A percentile compares a stretch with the other conserved stretches of the same genome.
These are phyloP conservation scores for Scutellaria barbata DNA, from an alignment of 257 asterid species.

Conservation along the genomic window DNA sequence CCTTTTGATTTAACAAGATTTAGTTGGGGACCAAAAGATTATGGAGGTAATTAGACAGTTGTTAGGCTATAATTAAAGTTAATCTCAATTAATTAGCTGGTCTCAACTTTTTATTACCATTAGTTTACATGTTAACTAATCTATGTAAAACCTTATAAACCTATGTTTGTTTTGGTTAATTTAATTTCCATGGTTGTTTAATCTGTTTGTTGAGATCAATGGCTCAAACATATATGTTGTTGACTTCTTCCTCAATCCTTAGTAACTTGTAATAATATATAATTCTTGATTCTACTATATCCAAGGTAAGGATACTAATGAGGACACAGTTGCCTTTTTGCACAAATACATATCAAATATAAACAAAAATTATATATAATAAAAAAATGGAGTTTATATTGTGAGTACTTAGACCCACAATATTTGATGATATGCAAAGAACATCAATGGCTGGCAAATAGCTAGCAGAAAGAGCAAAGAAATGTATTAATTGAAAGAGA, in stretches of 20 bases:
- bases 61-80: constrained; percentile 38
- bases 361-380: no score
- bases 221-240: background rate
- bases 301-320: no score
- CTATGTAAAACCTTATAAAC: background rate
- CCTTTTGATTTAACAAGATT: constrained; percentile 20
- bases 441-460: no score
- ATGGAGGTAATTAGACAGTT: constrained; percentile 35
- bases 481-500: constrained; percentile 21
- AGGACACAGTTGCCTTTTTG: no score
- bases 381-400: no score
- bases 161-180: background rate
- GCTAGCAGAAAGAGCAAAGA: constrained; percentile 34
- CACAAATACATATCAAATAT: no score
- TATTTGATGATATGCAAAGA: no score
- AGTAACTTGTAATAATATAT: no score
- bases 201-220: background rate
- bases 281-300: no score
- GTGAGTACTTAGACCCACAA: no score
- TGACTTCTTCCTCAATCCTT: background rate
- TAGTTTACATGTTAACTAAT: constrained; percentile 13
- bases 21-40: constrained; percentile 26
- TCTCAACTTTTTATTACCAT: constrained; percentile 31
- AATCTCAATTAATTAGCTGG: constrained; percentile 31
- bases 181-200: background rate